Conservation (phyloP, 306 rosid genomes). For the Inga laurina region DNA sequence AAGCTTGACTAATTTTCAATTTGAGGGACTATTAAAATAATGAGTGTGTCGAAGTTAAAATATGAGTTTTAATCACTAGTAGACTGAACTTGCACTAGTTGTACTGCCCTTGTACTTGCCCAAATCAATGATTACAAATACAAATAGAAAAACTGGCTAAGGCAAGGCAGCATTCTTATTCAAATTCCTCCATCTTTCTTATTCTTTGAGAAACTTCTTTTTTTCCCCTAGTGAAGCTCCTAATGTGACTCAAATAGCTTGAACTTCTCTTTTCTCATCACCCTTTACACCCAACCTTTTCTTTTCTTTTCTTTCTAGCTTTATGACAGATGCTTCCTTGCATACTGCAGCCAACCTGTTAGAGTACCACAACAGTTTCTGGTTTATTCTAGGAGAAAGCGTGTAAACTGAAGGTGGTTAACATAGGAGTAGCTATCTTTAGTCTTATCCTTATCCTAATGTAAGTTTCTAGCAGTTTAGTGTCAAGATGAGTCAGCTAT, state of each 20-base stretch:
- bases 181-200: neutral
- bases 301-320: neutral
- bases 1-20: neutral
- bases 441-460: too few relatives aligned
- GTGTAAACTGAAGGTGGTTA: too few relatives aligned
- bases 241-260: neutral
- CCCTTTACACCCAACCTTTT: neutral
- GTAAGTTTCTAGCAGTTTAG: too few relatives aligned
- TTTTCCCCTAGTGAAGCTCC: neutral
- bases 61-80: neutral
- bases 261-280: neutral
- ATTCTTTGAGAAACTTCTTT: neutral
- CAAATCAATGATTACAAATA: neutral
- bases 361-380: too few relatives aligned
- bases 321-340: slow-evolving; percentile 1
- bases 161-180: neutral
- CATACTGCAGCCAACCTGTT: neutral
- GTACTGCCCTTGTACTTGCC: neutral
- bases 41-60: neutral
- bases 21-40: neutral
- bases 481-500: too few relatives aligned
- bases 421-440: too few relatives aligned
- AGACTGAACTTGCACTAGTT: neutral
- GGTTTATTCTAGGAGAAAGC: too few relatives aligned
- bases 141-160: neutral